These are phyloP conservation scores for Metarhizium brunneum DNA, from an alignment of 2,329 filamentous ascomycete species.

Conservation along the genomic window DNA sequence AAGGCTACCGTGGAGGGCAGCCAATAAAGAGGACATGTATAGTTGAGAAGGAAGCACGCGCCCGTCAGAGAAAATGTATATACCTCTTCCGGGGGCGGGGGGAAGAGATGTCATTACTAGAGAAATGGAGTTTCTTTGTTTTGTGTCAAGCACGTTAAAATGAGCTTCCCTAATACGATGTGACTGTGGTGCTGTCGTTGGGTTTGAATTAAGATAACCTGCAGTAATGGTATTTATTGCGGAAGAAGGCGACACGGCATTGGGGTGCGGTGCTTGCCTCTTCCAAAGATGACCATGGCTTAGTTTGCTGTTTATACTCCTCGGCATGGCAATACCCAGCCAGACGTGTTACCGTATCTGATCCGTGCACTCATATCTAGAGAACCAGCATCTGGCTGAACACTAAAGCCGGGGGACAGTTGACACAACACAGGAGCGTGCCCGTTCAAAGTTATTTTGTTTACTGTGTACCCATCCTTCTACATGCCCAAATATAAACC, in stretches of 20 bases:
- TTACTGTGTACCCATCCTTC: neutral
- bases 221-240: too few relatives aligned
- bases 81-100: conserved; percentile 25
- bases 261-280: neutral
- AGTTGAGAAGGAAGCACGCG: neutral
- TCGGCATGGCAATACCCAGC: too few relatives aligned
- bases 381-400: too few relatives aligned
- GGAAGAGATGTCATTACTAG: conserved; percentile 14
- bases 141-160: neutral
- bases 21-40: conserved; percentile 17
- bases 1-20: conserved; percentile 38
- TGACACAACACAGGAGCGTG: neutral
- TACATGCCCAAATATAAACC: neutral
- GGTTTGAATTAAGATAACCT: too few relatives aligned
- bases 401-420: too few relatives aligned
- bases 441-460: neutral
- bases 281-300: neutral
- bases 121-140: conserved; percentile 8
- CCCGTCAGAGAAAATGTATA: conserved; percentile 18
- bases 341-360: too few relatives aligned
- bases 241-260: neutral
- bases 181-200: neutral
- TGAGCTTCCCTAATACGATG: neutral
- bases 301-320: too few relatives aligned
- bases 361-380: too few relatives aligned